Percentiles rank a stretch among this genome's conserved stretches.
Evolutionary conservation across 2,329 filamentous ascomycete genomes (phyloP).

Genomic region (Neoscytalidium dimidiatum): DNA sequence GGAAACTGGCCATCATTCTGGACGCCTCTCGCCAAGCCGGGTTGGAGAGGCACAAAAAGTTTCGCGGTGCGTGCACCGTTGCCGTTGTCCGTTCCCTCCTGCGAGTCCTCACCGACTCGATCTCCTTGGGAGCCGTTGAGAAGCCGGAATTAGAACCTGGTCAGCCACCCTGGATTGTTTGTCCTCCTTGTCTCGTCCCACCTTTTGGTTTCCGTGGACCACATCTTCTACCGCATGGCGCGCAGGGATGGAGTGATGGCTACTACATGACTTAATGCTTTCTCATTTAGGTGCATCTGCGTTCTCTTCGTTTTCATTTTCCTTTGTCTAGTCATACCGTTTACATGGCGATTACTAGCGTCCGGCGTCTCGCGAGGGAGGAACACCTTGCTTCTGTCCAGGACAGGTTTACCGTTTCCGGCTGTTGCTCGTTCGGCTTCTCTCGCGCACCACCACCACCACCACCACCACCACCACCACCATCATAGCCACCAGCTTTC

Average conservation of each 20-base stretch:
- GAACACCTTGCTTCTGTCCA: conserved; percentile 15
- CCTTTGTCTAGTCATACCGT: conserved; percentile 11
- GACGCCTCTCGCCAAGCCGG: conserved; percentile 9
- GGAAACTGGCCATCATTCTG: conserved; percentile 10
- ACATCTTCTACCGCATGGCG: conserved; percentile 17
- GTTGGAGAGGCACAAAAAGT: conserved; percentile 1
- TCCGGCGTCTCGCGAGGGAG: conserved; percentile 18
- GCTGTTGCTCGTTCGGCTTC: conserved; percentile 15
- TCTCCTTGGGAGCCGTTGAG: conserved; percentile 13
- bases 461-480: no score
- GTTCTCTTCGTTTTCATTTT: background rate
- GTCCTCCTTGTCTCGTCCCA: conserved; percentile 13
- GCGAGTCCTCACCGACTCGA: background rate
- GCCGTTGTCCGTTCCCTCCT: background rate
- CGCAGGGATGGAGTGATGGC: conserved; percentile 16
- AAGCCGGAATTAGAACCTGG: conserved; percentile 18
- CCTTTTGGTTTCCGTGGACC: conserved; percentile 14
- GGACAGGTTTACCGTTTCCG: conserved; percentile 16
- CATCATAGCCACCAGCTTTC: no score
- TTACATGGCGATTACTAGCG: conserved; percentile 18
- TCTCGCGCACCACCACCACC: conserved; percentile 4
- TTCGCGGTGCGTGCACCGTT: background rate
- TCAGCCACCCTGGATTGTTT: conserved; percentile 18
- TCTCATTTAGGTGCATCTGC: conserved; percentile 18
- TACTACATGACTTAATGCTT: conserved; percentile 18